Base-by-base conservation (phyloP, 371 early-diverging fungal species). In the Batrachochytrium dendrobatidis region DNA sequence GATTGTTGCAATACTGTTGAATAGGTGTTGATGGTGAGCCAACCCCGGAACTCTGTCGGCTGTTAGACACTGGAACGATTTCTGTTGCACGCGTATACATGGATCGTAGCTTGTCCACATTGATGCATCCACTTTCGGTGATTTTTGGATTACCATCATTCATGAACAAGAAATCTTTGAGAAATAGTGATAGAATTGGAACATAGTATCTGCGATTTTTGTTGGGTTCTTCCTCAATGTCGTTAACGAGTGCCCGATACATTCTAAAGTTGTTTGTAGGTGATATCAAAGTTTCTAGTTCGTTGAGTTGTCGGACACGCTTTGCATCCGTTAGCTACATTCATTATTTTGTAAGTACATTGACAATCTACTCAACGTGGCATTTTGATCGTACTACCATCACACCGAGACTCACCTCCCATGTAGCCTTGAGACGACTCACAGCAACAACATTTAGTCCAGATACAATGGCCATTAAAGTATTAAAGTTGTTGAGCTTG, bases 141-240 rank as follows among this genome's bases (percentile, higher is more conserved):
- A 26, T 17, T n/a, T 35, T 61, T 8, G 51, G 46, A 32, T 67
- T 67, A 8, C 68, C 68, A 46, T 67, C 68, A 45, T 64, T 56
- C 24, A 58, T 60, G 39, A 67, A 67, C 8, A 64, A 32, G 44
- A 67, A 34, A 34, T 67, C 68, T 39, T 67, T 67, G 33, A 67
- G 33, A 20, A 64, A 43, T 15, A 67, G 43, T 18, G 58, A 35
- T 25, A 67, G 25, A 29, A 67, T 61, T 33, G 68, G 68, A 25
- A 67, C 61, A 33, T 26, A 60, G 15, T 55, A 57, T 12, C 25
- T 8, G 29, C 49, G 49, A 6, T 7, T 48, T 29, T 48, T 48
- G 49, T 12, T 6, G 53, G 31, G 26, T 8, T 31, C 29, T 6
- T 15, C 33, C 6, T 67, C 65, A 20, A 59, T 12, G 31, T 46